A percentile compares a stretch with the other conserved stretches of the same genome.
These are phyloP conservation scores for Penicillium lagena DNA, from an alignment of 495 filamentous ascomycete genomes.

Conservation along the genomic window DNA sequence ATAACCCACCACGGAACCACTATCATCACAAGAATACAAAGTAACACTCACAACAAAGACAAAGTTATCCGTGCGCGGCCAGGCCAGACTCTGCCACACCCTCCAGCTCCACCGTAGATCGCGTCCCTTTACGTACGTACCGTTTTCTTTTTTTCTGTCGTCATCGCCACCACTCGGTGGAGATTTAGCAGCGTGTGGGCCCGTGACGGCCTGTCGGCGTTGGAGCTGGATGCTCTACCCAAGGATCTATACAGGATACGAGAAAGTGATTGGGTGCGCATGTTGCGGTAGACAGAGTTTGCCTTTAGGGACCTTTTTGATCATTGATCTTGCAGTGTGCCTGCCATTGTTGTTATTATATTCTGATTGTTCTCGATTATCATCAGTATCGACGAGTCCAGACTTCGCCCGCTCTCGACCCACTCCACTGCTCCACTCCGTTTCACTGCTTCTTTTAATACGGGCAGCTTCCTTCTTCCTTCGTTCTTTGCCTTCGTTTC, in stretches of 20 bases:
- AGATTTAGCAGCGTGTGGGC: background rate
- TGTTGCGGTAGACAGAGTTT: no score
- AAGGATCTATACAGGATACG: no score
- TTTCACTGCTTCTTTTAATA: background rate
- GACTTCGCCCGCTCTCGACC: background rate
- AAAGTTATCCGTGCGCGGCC: background rate
- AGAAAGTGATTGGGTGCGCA: no score
- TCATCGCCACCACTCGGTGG: slow-evolving; percentile 1
- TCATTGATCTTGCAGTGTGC: background rate
- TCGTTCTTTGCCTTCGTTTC: background rate
- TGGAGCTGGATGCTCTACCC: no score
- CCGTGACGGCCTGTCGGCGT: no score
- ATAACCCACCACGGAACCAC: no score
- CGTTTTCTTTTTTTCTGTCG: background rate
- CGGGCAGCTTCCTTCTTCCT: background rate
- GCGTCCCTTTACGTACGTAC: background rate
- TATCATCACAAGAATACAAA: no score
- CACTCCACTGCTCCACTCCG: background rate
- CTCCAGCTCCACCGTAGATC: background rate
- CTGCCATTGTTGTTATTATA: background rate
- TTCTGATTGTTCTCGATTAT: background rate
- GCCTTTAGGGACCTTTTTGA: no score
- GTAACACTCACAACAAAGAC: no score
- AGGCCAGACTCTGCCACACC: background rate
- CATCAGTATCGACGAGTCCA: background rate